Evolutionary conservation across 257 asterid species (phyloP).

Genomic region (Voacanga thouarsii): DNA sequence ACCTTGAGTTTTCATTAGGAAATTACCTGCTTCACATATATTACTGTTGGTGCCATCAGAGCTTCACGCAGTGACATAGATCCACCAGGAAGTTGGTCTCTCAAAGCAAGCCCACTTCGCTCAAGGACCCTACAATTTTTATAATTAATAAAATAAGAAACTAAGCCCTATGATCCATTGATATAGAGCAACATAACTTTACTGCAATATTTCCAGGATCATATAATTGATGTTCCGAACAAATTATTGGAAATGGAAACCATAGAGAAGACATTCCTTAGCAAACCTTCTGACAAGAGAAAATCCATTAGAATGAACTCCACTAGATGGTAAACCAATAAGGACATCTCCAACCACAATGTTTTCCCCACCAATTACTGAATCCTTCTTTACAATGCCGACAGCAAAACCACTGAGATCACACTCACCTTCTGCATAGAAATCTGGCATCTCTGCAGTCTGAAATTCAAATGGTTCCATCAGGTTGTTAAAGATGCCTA

Average conservation of each 20-base stretch:
- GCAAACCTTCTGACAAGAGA: constrained; percentile 87
- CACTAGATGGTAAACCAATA: constrained; percentile 93
- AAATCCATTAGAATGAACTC: constrained; percentile 93
- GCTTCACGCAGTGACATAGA: constrained; percentile 67
- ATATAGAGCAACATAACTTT: background rate
- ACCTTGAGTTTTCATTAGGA: background rate
- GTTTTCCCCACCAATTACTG: constrained; percentile 74
- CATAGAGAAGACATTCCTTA: background rate
- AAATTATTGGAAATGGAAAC: background rate
- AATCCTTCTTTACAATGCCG: constrained; percentile 72
- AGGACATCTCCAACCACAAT: constrained; percentile 70
- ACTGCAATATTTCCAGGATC: background rate
- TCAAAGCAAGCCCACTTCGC: constrained; percentile 66
- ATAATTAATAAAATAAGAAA: background rate
- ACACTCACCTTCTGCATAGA: constrained; percentile 87
- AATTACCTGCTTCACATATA: constrained; percentile 86
- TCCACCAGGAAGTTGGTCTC: constrained; percentile 70
- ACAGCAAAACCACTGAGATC: constrained; percentile 96
- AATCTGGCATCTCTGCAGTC: constrained; percentile 99
- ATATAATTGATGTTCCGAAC: background rate
- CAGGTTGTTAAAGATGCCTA: background rate
- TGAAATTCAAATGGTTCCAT: constrained; percentile 27
- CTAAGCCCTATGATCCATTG: background rate
- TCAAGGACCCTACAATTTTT: constrained; percentile 56
- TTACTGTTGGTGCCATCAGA: constrained; percentile 85